phyloP scores from a whole-genome alignment of 2,329 filamentous ascomycete genomes.

The Phialophora expanda region DNA sequence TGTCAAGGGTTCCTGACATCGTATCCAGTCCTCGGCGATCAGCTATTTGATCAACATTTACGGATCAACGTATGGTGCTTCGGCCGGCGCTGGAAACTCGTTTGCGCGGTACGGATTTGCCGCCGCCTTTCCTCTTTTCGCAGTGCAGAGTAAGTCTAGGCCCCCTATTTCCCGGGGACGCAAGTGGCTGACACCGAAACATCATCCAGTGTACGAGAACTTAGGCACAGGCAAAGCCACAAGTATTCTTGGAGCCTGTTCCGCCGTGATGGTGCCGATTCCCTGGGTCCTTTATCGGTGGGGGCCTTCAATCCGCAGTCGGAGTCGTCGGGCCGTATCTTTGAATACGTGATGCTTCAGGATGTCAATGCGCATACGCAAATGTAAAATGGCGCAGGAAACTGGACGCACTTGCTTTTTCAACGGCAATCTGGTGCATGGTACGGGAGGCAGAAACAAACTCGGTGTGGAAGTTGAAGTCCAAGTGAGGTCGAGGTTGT shows the following conservation, averaged over 20 bases:
- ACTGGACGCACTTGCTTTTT: no score
- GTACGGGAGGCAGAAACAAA: no score
- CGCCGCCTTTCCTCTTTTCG: slow-evolving; percentile 46
- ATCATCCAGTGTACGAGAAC: slow-evolving; percentile 4
- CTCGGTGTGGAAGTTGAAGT: no score
- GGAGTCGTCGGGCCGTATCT: slow-evolving; percentile 6
- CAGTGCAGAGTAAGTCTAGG: slow-evolving; percentile 32
- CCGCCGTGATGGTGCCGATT: slow-evolving; percentile 9
- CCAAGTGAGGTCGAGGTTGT: no score
- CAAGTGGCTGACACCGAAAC: background rate
- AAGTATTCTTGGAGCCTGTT: slow-evolving; percentile 14
- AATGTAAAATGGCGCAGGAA: no score
- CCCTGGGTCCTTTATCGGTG: slow-evolving; percentile 11
- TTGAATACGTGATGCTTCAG: background rate
- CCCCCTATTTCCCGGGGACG: background rate
- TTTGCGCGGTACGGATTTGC: slow-evolving; percentile 43
- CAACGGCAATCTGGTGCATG: no score
- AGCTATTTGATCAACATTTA: slow-evolving; percentile 42
- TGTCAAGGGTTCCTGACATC: background rate
- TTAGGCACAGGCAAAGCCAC: slow-evolving; percentile 12
- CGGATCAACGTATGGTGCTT: slow-evolving; percentile 38
- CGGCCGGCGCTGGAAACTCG: slow-evolving; percentile 43
- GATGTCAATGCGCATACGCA: no score
- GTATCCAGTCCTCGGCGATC: slow-evolving; percentile 50
- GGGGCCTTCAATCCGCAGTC: slow-evolving; percentile 10